Base-by-base conservation (phyloP, 768 basidiomycete genomes). In the Termitomyces sp. region DNA sequence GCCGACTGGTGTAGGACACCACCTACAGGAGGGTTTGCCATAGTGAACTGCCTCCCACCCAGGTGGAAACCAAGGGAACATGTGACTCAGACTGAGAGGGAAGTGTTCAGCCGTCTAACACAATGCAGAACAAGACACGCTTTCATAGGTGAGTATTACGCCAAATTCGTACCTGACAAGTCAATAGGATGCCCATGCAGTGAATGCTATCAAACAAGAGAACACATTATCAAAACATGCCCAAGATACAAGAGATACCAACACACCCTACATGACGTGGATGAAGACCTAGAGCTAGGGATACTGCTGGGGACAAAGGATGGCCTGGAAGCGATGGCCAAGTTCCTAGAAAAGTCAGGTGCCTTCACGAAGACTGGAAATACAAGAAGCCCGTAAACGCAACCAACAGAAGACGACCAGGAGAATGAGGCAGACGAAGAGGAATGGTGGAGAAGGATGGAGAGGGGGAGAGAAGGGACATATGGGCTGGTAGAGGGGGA, bases 51-150 rank as follows among this genome's bases (percentile, higher is more conserved):
- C 36, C 22, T 45, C 24, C 57, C 42, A 7, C 42, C 39, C 1
- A 16, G 24, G 5, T 51, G 56, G n/a, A 57, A 43, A 16, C 47
- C n/a, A 10, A 46, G 20, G 7, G 44, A 46, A 22, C 44, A 58
- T 32, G 44, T 53, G 7, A n/a, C 13, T 0, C 0, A 22, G 0
- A 58, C 37, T 14, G 4, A 52, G 1, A 13, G 62, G 32, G 64
- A 68, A 32, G n/a, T 67, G 0, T 68, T 67, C 32, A 62, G 65
- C 0, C 24, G 64, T 18, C 51, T 68, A 1, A 54, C 59, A 7
- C 67, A 69, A 54, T 68, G 65, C 53, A 49, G 65, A 1, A 72
- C 67, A 37, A 64, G 67, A 26, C 71, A 71, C 43, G 53, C 56
- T 5, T 67, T 62, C 48, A 60, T 62, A 13, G 68, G 71, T 30